Conservation (phyloP, 345 rosid genomes). For the Moringa oleifera region DNA sequence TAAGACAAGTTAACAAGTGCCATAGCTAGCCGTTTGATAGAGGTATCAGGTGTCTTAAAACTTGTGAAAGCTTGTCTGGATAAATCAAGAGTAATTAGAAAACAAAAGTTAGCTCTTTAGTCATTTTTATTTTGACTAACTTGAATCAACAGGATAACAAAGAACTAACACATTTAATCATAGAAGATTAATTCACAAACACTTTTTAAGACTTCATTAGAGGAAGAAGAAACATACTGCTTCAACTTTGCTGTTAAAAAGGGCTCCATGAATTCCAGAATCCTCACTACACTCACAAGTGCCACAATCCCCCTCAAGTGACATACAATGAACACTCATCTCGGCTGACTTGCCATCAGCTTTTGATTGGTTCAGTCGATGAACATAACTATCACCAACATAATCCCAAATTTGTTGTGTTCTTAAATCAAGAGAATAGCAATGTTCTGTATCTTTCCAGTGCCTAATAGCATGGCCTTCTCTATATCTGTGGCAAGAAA, state of each 20-base stretch:
- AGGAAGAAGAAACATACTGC: conserved; percentile 42
- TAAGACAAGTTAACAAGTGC: background rate
- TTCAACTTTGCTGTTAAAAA: conserved; percentile 86
- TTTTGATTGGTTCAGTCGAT: conserved; percentile 88
- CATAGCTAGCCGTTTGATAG: background rate
- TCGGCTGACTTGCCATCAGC: conserved; percentile 68
- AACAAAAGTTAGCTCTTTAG: no score
- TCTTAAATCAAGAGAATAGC: conserved; percentile 81
- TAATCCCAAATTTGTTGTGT: conserved; percentile 98
- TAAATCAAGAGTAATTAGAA: background rate
- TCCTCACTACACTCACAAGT: conserved; percentile 70
- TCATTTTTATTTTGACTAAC: no score
- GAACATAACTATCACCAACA: conserved; percentile 91
- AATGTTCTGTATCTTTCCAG: conserved; percentile 87
- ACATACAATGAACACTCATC: conserved; percentile 45
- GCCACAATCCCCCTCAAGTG: conserved; percentile 61
- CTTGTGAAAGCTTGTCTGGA: background rate
- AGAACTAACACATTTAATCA: background rate
- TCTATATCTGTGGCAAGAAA: conserved; percentile 59
- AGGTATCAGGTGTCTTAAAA: background rate
- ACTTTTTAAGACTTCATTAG: background rate
- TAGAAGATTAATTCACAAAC: background rate
- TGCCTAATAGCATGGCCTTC: conserved; percentile 89
- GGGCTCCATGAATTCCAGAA: conserved; percentile 70
- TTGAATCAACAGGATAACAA: no score